Evolutionary conservation across 192 early-diverging fungal species (phyloP).

Genomic region (Coemansia sp.): DNA sequence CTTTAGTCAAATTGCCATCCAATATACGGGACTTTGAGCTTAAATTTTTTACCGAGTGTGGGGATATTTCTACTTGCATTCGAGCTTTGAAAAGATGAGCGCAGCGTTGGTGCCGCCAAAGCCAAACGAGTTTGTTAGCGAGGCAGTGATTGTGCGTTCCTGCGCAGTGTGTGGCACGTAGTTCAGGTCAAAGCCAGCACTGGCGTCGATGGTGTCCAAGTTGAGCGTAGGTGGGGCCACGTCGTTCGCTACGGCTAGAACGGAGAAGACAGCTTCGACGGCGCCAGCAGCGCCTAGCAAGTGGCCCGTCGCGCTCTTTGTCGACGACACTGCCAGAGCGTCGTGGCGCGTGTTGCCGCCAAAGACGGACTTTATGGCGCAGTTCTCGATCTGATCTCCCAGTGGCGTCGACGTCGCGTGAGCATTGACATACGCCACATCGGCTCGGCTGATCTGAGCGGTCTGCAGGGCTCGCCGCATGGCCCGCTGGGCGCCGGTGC

Average conservation of each 20-base stretch:
- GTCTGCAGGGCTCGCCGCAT: slow-evolving; percentile 77
- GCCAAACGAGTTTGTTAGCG: slow-evolving; percentile 87
- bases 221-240: slow-evolving; percentile 85
- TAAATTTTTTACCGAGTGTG: neutral
- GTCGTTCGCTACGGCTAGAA: slow-evolving; percentile 69
- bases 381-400: slow-evolving; percentile 84
- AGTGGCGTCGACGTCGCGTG: slow-evolving; percentile 89
- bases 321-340: slow-evolving; percentile 75
- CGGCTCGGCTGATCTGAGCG: slow-evolving; percentile 58
- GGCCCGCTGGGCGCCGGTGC: slow-evolving; percentile 79
- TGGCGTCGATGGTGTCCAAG: slow-evolving; percentile 54
- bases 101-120: slow-evolving; percentile 84
- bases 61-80: neutral
- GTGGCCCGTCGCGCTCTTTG: slow-evolving; percentile 91
- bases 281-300: slow-evolving; percentile 94
- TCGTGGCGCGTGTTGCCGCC: slow-evolving; percentile 27
- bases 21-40: neutral
- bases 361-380: slow-evolving; percentile 82
- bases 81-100: slow-evolving; percentile 59
- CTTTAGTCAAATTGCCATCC: neutral
- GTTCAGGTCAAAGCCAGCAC: slow-evolving; percentile 71
- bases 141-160: slow-evolving; percentile 60
- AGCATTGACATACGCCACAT: slow-evolving; percentile 88
- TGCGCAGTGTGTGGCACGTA: slow-evolving; percentile 76
- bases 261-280: slow-evolving; percentile 87